A percentile compares a stretch with the other conserved stretches of the same genome.
These are phyloP conservation scores for Juglanconis oblonga DNA, from an alignment of 2,329 filamentous ascomycete species.

Conservation along the genomic window DNA sequence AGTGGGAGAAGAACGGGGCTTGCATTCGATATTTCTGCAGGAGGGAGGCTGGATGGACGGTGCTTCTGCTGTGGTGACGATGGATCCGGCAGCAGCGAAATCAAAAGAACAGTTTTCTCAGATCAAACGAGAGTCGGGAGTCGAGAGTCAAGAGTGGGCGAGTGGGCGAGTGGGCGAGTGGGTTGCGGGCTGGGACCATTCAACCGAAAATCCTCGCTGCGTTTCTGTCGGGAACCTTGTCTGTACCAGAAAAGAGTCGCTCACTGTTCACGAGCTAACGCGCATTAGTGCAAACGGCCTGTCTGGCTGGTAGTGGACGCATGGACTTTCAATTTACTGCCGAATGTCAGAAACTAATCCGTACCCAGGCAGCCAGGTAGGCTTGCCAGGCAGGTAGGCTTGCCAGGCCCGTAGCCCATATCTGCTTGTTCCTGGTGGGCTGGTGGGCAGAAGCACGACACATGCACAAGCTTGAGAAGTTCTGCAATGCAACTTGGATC, in stretches of 20 bases:
- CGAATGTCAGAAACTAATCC: not conserved
- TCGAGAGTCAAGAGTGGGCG: not conserved
- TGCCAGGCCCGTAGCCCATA: too few relatives aligned
- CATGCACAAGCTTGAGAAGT: not conserved
- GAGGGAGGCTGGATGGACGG: too few relatives aligned
- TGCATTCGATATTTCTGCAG: too few relatives aligned
- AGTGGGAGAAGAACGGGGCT: too few relatives aligned
- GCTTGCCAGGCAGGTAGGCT: not conserved
- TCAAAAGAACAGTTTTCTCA: not conserved
- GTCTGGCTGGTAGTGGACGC: constrained; percentile 13
- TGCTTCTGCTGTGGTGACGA: not conserved
- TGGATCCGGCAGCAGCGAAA: not conserved
- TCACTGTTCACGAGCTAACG: constrained; percentile 15
- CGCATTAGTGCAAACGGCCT: constrained; percentile 8
- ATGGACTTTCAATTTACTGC: constrained; percentile 6
- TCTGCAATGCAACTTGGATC: not conserved
- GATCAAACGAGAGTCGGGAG: not conserved
- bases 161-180: not conserved
- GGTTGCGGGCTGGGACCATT: not conserved
- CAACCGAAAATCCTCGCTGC: not conserved
- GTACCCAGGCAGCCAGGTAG: not conserved
- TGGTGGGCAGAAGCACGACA: not conserved
- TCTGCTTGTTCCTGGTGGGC: not conserved
- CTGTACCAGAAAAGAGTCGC: not conserved
- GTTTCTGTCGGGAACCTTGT: not conserved